Evolutionary conservation across 805 yeast species (phyloP).

Genomic region (Hanseniaspora osmophila): DNA sequence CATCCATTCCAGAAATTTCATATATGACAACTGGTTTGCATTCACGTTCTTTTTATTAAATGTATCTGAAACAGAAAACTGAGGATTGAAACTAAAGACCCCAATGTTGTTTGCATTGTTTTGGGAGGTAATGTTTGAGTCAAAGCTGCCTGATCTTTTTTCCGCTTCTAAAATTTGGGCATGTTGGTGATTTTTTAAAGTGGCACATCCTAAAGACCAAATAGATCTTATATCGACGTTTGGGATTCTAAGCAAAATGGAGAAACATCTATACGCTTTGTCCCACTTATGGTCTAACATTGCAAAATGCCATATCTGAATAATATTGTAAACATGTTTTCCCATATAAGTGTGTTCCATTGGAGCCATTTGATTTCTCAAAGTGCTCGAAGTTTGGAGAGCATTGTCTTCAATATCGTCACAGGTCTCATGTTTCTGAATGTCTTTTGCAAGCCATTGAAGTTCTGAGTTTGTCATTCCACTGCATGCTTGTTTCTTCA

Average conservation of each 20-base stretch:
- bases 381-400: no score
- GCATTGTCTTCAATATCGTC: no score
- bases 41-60: conserved; percentile 1
- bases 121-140: background rate
- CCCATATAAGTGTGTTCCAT: conserved; percentile 8
- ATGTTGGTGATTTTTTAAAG: conserved; percentile 21
- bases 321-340: conserved; percentile 20
- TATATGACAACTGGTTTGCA: background rate
- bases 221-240: conserved; percentile 38
- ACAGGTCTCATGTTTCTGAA: background rate
- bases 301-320: conserved; percentile 34
- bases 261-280: conserved; percentile 38
- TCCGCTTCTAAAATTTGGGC: no score
- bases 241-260: conserved; percentile 34
- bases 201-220: conserved; percentile 54
- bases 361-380: background rate
- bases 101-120: background rate
- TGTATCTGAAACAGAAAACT: conserved; percentile 1
- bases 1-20: conserved; percentile 12
- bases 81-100: background rate
- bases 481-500: background rate
- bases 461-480: no score
- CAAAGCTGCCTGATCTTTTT: no score
- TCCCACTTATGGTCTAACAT: conserved; percentile 39
- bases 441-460: background rate